phyloP scores from a whole-genome alignment of 164 flowering plant species.

The Liriodendron chinense region DNA sequence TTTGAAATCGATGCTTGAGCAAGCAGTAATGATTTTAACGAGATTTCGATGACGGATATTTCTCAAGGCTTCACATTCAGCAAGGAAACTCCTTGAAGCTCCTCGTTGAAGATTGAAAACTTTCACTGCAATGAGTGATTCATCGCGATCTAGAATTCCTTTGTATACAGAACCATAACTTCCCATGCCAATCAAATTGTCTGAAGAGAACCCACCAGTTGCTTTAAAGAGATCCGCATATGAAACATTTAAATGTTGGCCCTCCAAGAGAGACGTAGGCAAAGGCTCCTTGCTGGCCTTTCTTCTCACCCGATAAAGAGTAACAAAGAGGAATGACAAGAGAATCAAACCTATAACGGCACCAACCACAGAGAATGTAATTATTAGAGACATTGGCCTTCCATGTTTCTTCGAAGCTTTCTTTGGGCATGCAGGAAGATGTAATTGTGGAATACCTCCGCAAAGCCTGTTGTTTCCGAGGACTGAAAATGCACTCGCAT shows the following conservation, averaged over 20 bases:
- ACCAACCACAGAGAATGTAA: not conserved
- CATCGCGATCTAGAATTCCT: constrained; percentile 16
- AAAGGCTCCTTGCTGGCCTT: not conserved
- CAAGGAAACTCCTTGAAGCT: constrained; percentile 27
- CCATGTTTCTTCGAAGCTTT: not conserved
- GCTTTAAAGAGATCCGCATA: constrained; percentile 17
- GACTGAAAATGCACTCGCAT: no score
- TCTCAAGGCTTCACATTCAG: constrained; percentile 33
- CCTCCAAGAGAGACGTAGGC: not conserved
- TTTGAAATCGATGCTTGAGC: constrained; percentile 28
- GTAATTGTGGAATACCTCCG: not conserved
- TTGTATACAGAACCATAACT: constrained; percentile 37
- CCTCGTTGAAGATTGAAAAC: constrained; percentile 28
- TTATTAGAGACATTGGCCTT: not conserved
- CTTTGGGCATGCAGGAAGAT: not conserved
- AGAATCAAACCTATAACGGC: not conserved
- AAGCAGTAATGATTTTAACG: constrained; percentile 23
- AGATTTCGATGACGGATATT: constrained; percentile 33
- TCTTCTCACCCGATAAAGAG: not conserved
- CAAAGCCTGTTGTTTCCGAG: not conserved
- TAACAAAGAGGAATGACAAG: no score
- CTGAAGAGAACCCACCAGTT: constrained; percentile 26
- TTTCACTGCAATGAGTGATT: constrained; percentile 27
- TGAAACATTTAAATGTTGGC: constrained; percentile 4
- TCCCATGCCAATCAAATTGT: constrained; percentile 33